Evolutionary conservation across 345 rosid species (phyloP).

Genomic region (Rhodamnia argentea): DNA sequence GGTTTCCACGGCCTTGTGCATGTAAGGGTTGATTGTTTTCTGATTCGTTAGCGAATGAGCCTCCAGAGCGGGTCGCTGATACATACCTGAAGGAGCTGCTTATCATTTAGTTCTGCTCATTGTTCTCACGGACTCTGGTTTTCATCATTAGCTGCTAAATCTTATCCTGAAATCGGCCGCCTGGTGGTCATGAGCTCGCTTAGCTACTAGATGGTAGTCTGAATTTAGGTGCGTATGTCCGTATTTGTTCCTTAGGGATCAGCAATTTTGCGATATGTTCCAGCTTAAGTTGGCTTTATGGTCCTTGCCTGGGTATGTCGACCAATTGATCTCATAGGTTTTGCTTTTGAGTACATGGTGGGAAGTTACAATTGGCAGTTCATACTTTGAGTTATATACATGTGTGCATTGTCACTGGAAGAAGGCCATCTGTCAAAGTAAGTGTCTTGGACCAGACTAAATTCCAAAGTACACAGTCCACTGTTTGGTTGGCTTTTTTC

Average conservation of each 20-base stretch:
- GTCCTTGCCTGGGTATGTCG: not conserved
- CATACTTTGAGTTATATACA: not conserved
- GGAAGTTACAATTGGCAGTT: not conserved
- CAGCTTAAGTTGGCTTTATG: not conserved
- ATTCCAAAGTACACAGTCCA: not conserved
- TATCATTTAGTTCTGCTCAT: not conserved
- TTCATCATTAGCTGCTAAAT: not conserved
- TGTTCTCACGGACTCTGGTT: not conserved
- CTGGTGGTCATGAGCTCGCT: too few relatives aligned
- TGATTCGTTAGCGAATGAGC: not conserved
- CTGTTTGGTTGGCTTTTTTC: not conserved
- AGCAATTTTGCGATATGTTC: not conserved
- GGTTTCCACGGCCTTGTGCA: not conserved
- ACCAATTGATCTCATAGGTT: not conserved
- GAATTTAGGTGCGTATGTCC: not conserved
- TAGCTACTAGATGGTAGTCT: not conserved
- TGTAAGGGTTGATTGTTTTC: not conserved
- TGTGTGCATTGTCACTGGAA: not conserved
- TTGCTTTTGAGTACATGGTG: not conserved
- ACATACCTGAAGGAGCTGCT: not conserved
- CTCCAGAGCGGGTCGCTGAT: not conserved
- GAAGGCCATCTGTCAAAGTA: not conserved
- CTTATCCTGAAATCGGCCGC: not conserved
- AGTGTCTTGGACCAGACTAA: not conserved
- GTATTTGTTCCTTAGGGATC: not conserved